Evolutionary conservation across 805 yeast species (phyloP), one percentile per base, ranked within the genome.

Genomic region (Yamadazyma sp.): DNA sequence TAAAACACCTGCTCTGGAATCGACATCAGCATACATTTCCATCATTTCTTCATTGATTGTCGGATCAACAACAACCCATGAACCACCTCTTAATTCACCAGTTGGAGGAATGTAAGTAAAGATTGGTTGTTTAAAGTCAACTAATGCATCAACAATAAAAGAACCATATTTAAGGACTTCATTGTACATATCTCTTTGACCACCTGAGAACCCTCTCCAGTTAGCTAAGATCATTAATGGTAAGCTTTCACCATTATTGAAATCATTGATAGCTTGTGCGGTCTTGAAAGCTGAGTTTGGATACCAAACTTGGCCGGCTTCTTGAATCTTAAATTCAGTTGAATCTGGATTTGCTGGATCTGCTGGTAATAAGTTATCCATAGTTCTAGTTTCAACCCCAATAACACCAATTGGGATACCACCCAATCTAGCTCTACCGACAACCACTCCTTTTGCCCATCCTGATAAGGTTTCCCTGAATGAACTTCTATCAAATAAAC

Each of bases 121-220:
- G 48, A 93, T 84, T 41, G 99, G 99, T 65, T 93, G 98, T 61
- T 86, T 86, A 77, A 82, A 93, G 52, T 81, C 96, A 48, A 87
- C 95, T 43, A 93, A 75, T 10, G 98, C 97, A 60, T 93, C 99
- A 46, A 93, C 99, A 65, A 93, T 93, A 64, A 75, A 87, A 3
- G 98, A 80, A 59, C 99, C 99, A 59, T 86, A 93, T 65, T 93
- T 93, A 70, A 93, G 80, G 28, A 93, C 95, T 70, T 93, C 99
- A 55, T 89, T 87, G 76, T 84, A 94, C 99, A 93, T 93, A 65
- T 93, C 99, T 60, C 97, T 86, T 74, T 93, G 99, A 62, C 99
- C 98, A 73, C 99, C 98, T 49, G 97, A 87, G 80, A 93, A 93
- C 56, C 99, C 99, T 80, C 99, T 86, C 99, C 99, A 93, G 78